phyloP scores from a whole-genome alignment of 169 alveolate species.

The Cryptosporidium meleagridis region DNA sequence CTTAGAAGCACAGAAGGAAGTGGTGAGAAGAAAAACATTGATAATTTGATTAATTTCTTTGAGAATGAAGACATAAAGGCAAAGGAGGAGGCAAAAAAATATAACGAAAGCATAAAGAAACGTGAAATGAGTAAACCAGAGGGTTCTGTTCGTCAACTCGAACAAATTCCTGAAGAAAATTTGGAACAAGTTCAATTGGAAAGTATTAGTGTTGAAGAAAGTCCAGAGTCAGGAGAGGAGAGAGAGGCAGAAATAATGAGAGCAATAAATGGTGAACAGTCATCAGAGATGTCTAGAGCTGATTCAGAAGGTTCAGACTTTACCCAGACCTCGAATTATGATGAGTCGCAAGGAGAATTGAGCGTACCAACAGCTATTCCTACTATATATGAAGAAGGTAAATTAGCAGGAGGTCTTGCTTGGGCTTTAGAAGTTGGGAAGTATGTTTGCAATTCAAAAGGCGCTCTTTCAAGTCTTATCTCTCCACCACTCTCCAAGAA shows the following conservation, averaged over 20 bases:
- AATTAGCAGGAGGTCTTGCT: constrained; percentile 29
- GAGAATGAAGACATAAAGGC: constrained; percentile 25
- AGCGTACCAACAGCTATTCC: background rate
- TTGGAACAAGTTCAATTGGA: background rate
- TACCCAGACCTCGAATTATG: background rate
- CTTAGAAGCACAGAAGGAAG: background rate
- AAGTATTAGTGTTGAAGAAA: background rate
- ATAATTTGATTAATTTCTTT: constrained; percentile 32
- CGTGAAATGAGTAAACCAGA: background rate
- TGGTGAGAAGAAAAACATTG: constrained; percentile 12
- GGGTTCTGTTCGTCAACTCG: background rate
- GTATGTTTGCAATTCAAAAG: background rate
- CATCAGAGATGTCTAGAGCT: background rate
- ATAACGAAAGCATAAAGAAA: background rate
- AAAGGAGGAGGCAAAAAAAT: constrained; percentile 1
- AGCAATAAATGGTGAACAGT: background rate
- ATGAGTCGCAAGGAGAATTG: constrained; percentile 4
- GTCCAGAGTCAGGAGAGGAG: constrained; percentile 3
- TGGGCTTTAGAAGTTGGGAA: constrained; percentile 42
- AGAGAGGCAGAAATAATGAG: background rate
- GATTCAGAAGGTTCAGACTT: background rate
- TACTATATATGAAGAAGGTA: background rate
- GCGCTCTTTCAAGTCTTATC: background rate
- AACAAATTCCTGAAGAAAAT: background rate
- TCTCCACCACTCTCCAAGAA: background rate